Evolutionary conservation across 2,329 filamentous ascomycete genomes (phyloP).

Genomic region (Metarhizium anisopliae): DNA sequence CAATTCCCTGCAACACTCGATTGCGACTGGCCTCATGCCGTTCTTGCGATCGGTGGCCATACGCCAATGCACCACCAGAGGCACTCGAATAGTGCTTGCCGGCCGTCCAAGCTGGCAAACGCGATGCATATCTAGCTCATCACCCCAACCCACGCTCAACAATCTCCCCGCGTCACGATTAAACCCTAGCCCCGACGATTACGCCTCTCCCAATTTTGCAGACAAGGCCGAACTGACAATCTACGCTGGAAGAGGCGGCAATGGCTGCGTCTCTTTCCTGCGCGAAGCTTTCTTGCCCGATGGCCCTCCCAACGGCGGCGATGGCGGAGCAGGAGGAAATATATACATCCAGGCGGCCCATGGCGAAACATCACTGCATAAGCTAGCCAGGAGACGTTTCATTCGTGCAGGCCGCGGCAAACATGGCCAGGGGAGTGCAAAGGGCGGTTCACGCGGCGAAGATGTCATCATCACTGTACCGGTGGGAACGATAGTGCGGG

Average conservation of each 20-base stretch:
- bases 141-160: conserved; percentile 19
- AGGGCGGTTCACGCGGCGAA: conserved; percentile 70
- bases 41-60: conserved; percentile 3
- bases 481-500: conserved; percentile 82
- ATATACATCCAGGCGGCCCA: conserved; percentile 90
- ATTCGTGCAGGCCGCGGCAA: conserved; percentile 68
- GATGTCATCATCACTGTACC: conserved; percentile 86
- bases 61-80: conserved; percentile 1
- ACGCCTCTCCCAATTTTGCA: conserved; percentile 71
- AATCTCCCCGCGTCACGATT: conserved; percentile 48
- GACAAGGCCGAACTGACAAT: conserved; percentile 76
- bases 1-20: not conserved
- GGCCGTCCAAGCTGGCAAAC: not conserved
- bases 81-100: not conserved
- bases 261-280: conserved; percentile 90
- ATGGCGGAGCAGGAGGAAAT: conserved; percentile 85
- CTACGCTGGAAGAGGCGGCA: conserved; percentile 71
- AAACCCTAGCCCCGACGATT: conserved; percentile 77
- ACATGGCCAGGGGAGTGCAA: conserved; percentile 66
- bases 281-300: conserved; percentile 84
- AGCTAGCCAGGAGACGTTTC: conserved; percentile 69
- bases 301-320: conserved; percentile 88
- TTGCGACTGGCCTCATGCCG: conserved; percentile 2
- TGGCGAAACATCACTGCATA: conserved; percentile 88
- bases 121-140: conserved; percentile 5